These are phyloP conservation scores for Ophiocordyceps polyrhachis-furcata DNA, from an alignment of 2,329 filamentous ascomycete species.

Conservation along the genomic window DNA sequence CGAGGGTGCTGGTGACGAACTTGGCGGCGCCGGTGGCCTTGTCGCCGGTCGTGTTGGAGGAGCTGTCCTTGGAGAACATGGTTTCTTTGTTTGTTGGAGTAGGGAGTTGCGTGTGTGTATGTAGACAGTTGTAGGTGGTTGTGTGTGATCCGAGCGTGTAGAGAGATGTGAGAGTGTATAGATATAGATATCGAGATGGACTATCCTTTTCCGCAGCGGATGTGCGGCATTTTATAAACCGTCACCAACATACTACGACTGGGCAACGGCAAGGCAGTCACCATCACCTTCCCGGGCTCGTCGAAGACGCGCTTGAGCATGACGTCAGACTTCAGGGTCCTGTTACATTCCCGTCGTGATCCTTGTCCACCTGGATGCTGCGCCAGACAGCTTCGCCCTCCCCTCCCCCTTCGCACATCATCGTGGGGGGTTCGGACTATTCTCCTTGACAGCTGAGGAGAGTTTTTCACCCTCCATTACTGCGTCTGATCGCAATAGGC, in stretches of 20 bases:
- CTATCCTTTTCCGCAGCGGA: background rate
- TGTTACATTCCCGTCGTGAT: background rate
- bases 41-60: constrained; percentile 8
- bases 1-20: constrained; percentile 20
- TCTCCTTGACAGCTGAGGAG: background rate
- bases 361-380: background rate
- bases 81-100: background rate
- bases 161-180: background rate
- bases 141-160: background rate
- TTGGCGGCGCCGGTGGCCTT: constrained; percentile 16
- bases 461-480: background rate
- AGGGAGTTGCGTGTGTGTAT: background rate
- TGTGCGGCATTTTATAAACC: background rate
- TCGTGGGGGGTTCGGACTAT: background rate
- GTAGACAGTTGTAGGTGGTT: background rate
- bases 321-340: background rate
- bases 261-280: background rate
- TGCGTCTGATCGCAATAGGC: background rate
- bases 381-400: background rate
- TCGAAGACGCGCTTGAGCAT: background rate
- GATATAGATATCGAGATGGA: background rate
- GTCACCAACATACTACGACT: background rate
- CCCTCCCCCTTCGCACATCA: background rate
- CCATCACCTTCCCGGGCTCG: background rate
- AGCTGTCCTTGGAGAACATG: constrained; percentile 3